Evolutionary conservation across 495 filamentous ascomycete species (phyloP), one percentile per base, ranked within the genome.

Genomic region (Podospora comata): DNA sequence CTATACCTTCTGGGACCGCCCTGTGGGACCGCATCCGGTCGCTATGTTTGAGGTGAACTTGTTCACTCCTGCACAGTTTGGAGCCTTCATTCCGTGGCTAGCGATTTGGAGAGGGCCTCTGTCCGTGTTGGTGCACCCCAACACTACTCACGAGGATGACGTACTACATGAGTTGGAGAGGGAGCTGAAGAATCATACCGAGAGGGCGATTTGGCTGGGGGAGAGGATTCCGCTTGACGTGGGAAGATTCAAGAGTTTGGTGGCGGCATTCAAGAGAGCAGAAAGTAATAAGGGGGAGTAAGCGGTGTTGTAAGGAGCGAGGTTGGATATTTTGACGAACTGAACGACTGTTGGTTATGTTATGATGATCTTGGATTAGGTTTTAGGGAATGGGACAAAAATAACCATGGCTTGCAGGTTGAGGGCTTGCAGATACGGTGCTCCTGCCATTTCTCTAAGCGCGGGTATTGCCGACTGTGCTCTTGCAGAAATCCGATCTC

Each of bases 41-140:
- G 91, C 87, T 59, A 97, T 97, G 93, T 92, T 97, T 71, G 93
- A 97, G 77, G 94, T 97, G 18, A 95, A 95, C 69, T 53, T 97
- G 30, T 91, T 93, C 76, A 92, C 89, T 0, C 93, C 93, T 0
- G 87, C 87, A 5, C 91, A 97, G 76, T 95, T 96, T 71, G 93
- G 93, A 3, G 93, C 93, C 0, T 94, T 97, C 71, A 76, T 97
- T 23, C 83, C 90, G 0, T 97, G 93, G 93, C 80, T 97, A 57
- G 85, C 92, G 28, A 88, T 96, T 65, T 88, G 94, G 74, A 85
- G 94, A 1, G 93, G 93, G 0, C 93, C 92, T 32, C 76, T 97
- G 65, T 92, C 89, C 60, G 93, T 79, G 2, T 78, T 97, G 65
- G 74, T 97, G 5, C 93, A 97, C 75, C 92, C 93, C 0, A 96